Conservation (phyloP, 441 rosid genomes). For the Pelargonium hybrid region DNA sequence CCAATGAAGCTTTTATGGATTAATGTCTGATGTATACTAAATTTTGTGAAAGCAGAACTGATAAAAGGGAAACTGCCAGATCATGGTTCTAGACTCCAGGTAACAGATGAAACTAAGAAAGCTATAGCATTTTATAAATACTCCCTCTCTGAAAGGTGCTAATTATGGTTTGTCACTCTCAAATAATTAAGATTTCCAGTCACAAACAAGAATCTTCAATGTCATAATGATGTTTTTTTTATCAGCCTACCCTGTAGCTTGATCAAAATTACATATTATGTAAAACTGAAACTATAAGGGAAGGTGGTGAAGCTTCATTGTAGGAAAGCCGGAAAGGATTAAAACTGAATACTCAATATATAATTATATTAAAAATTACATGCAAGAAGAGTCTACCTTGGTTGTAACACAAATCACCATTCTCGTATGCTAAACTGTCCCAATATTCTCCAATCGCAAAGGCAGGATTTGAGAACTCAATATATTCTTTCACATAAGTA, state of each 20-base stretch:
- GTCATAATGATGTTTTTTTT: no score
- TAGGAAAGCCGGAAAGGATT: background rate
- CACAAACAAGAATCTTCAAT: no score
- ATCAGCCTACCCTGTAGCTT: background rate
- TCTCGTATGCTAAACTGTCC: conserved; percentile 43
- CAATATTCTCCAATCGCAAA: conserved; percentile 50
- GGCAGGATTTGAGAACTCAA: conserved; percentile 40
- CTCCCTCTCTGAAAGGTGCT: background rate
- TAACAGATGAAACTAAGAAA: background rate
- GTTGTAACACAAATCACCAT: conserved; percentile 41
- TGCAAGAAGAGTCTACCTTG: conserved; percentile 28
- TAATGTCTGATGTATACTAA: background rate
- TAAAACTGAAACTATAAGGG: background rate
- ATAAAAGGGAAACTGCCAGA: background rate
- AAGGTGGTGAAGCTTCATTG: background rate
- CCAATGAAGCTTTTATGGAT: background rate
- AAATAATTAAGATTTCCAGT: background rate
- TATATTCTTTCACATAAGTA: conserved; percentile 40
- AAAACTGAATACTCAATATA: background rate
- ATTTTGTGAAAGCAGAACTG: background rate
- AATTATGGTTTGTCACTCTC: no score
- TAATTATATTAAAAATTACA: background rate
- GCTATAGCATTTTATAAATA: background rate
- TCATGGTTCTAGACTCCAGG: background rate
- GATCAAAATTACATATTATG: background rate